Base-by-base conservation (phyloP, 331 rosid species). In the Quercus lobata region DNA sequence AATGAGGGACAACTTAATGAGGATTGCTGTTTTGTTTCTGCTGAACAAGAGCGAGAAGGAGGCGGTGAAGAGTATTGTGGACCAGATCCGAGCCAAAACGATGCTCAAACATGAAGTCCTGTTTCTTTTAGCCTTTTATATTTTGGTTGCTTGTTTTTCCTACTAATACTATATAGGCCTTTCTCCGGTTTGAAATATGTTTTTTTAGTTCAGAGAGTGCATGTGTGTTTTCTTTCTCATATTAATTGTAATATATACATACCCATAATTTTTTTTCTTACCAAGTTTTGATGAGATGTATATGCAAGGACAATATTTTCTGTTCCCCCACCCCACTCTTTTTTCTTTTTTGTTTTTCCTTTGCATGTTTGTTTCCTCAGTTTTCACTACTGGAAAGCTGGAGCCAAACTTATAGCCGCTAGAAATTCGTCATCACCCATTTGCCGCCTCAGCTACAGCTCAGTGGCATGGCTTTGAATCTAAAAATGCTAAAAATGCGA, bases 1-100 rank as follows among this genome's bases (percentile, higher is more conserved):
- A 84, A 89, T 6, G 99, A 90, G 76, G 97, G 83, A 71, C 89
- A 79, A 79, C 84, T 70, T 1, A 73, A 85, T 21, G 96, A 90
- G 44, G 92, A 94, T 66, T 80, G 84, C 52, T 15, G 85, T 57
- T 72, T 86, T 72, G 86, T 79, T 79, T 86, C 97, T 37, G 78
- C 79, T 57, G 83, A 60, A 76, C 87, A 72, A 71, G 93, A 89
- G 71, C 89, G 60, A 34, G 97, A 87, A 88, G 86, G 91, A 70
- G 86, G 84, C 30, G 89, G 61, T 61, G 96, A 90, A 74, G 91
- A 87, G 76, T 75, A 88, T 83, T 84, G 91, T 52, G 90, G 65
- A 74, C 87, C 87, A 79, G 96, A 89, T 63, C 83, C 86, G 66
- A 89, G 75, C 84, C 90, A 85, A 79, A 88, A 78, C 54, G 88